Conservation (phyloP, 306 rosid genomes). For the Nissolia schottii region DNA sequence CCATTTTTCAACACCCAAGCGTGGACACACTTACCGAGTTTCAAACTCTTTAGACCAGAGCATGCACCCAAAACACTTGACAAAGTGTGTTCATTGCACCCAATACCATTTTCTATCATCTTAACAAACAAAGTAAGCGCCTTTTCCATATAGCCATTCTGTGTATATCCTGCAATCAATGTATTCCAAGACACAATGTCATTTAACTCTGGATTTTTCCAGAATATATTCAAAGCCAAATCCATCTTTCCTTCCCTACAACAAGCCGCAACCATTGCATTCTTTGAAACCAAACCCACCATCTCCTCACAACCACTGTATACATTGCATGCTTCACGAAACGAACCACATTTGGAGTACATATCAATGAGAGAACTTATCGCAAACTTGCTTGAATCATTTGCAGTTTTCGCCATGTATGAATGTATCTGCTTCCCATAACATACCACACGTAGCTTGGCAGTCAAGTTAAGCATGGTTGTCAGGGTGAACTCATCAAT, state of each 20-base stretch:
- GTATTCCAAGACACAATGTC: constrained; percentile 79
- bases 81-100: constrained; percentile 60
- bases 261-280: constrained; percentile 80
- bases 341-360: constrained; percentile 74
- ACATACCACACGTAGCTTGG: constrained; percentile 39
- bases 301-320: constrained; percentile 34
- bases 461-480: constrained; percentile 58
- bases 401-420: constrained; percentile 65
- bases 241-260: constrained; percentile 66
- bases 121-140: constrained; percentile 45
- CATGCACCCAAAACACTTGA: constrained; percentile 69
- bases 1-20: constrained; percentile 55
- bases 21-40: constrained; percentile 60
- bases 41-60: constrained; percentile 45
- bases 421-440: constrained; percentile 77
- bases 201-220: constrained; percentile 39
- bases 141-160: constrained; percentile 52
- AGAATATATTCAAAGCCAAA: constrained; percentile 55
- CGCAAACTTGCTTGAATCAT: constrained; percentile 44
- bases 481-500: constrained; percentile 63
- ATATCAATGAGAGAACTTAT: constrained; percentile 68
- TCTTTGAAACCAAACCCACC: constrained; percentile 58
- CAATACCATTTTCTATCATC: constrained; percentile 49
- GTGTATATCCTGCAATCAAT: constrained; percentile 61
- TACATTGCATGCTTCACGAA: constrained; percentile 45